phyloP scores from a whole-genome alignment of 257 asterid species.

The Solanum medicagineum region DNA sequence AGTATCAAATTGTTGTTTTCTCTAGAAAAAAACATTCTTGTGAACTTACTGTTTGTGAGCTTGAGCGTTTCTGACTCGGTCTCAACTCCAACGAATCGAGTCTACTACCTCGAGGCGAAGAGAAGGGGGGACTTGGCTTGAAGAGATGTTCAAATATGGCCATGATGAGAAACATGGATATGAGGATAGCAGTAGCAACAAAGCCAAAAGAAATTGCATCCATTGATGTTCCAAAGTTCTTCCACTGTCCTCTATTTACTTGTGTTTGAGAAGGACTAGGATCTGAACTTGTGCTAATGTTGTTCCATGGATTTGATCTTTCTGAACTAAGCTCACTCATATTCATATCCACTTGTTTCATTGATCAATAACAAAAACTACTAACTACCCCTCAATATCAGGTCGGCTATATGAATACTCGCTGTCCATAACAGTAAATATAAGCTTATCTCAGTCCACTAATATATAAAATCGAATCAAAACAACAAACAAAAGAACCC shows the following conservation, averaged over 20 bases:
- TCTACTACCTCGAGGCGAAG: slow-evolving; percentile 15
- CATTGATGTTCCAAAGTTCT: slow-evolving; percentile 63
- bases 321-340: slow-evolving; percentile 41
- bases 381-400: neutral
- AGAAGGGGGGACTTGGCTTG: slow-evolving; percentile 23
- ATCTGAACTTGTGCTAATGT: slow-evolving; percentile 21
- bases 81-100: slow-evolving; percentile 7
- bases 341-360: neutral
- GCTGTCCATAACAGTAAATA: neutral
- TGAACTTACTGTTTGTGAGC: slow-evolving; percentile 14
- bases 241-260: slow-evolving; percentile 34
- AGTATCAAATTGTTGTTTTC: too few species aligned
- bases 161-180: slow-evolving; percentile 80
- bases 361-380: neutral
- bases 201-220: slow-evolving; percentile 77
- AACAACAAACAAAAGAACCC: neutral
- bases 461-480: neutral
- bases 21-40: too few species aligned
- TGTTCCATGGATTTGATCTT: slow-evolving; percentile 45
- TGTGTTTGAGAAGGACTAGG: slow-evolving; percentile 36
- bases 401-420: neutral
- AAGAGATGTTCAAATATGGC: slow-evolving; percentile 73
- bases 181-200: slow-evolving; percentile 74
- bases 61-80: slow-evolving; percentile 18
- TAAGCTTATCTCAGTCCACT: neutral